These are phyloP conservation scores for Euphrasia confusa DNA, from an alignment of 257 asterid genomes.

Conservation along the genomic window DNA sequence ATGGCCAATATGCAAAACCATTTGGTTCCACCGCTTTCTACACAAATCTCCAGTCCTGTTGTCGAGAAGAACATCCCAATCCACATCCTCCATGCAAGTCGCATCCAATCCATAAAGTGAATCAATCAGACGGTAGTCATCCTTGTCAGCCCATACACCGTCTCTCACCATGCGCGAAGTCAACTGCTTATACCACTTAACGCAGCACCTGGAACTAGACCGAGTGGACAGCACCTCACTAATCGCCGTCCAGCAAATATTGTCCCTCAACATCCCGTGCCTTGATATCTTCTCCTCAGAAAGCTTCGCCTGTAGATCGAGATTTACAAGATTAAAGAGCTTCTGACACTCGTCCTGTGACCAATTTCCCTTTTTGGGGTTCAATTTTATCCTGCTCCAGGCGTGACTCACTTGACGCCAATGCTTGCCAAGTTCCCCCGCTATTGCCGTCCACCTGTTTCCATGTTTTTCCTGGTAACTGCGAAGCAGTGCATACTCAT, in stretches of 20 bases:
- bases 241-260: slow-evolving; percentile 43
- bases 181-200: slow-evolving; percentile 44
- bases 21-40: slow-evolving; percentile 50
- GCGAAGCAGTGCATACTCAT: slow-evolving; percentile 33
- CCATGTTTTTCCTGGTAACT: slow-evolving; percentile 34
- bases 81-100: slow-evolving; percentile 55
- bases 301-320: slow-evolving; percentile 36
- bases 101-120: slow-evolving; percentile 41
- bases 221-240: slow-evolving; percentile 43
- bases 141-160: slow-evolving; percentile 46
- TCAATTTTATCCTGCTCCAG: slow-evolving; percentile 40
- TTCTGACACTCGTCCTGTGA: slow-evolving; percentile 46
- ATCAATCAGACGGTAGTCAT: slow-evolving; percentile 41
- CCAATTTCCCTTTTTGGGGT: slow-evolving; percentile 42
- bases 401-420: slow-evolving; percentile 42
- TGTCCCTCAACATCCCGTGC: slow-evolving; percentile 52
- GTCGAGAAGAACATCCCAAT: slow-evolving; percentile 51
- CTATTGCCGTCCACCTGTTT: slow-evolving; percentile 41
- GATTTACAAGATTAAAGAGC: slow-evolving; percentile 43
- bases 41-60: slow-evolving; percentile 42
- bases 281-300: slow-evolving; percentile 41
- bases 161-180: slow-evolving; percentile 43
- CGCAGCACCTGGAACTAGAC: slow-evolving; percentile 25
- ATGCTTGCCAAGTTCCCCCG: slow-evolving; percentile 48
- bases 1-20: slow-evolving; percentile 47